Evolutionary conservation across 2,329 filamentous ascomycete species (phyloP).

Genomic region (Phialophora chinensis): DNA sequence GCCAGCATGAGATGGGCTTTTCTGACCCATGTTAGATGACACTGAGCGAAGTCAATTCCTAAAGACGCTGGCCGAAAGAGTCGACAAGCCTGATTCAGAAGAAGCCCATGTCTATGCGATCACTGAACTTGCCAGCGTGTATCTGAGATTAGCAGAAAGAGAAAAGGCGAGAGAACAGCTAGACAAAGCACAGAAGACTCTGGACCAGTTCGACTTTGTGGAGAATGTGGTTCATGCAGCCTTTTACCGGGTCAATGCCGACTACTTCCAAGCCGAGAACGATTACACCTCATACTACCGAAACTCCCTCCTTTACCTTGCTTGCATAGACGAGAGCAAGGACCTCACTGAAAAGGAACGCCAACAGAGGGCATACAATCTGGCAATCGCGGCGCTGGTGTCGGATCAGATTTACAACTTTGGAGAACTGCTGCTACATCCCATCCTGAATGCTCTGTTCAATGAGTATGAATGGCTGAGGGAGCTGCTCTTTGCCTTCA

Average conservation of each 20-base stretch:
- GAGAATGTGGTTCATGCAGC: constrained; percentile 94
- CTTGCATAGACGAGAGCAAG: constrained; percentile 82
- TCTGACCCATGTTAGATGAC: constrained; percentile 67
- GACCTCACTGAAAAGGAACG: constrained; percentile 76
- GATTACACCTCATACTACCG: constrained; percentile 98
- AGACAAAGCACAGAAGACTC: constrained; percentile 81
- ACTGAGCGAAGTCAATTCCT: constrained; percentile 86
- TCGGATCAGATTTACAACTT: constrained; percentile 99
- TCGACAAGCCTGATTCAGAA: constrained; percentile 89
- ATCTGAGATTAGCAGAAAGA: constrained; percentile 77
- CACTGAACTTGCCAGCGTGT: constrained; percentile 85
- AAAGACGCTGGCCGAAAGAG: constrained; percentile 79
- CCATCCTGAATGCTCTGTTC: constrained; percentile 83
- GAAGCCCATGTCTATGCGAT: constrained; percentile 95
- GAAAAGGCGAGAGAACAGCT: constrained; percentile 86
- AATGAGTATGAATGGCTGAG: constrained; percentile 77
- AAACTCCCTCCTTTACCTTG: constrained; percentile 95
- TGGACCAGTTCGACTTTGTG: constrained; percentile 92
- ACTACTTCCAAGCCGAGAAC: constrained; percentile 89
- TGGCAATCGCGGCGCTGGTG: constrained; percentile 88
- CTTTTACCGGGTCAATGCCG: constrained; percentile 94
- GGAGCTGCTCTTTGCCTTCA: constrained; percentile 96
- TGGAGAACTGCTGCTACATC: constrained; percentile 95
- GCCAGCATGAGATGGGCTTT: background rate
- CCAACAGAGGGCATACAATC: constrained; percentile 84